A percentile compares a stretch with the other conserved stretches of the same genome.
phyloP scores from a whole-genome alignment of 1,284 basidiomycete genomes.

The Phellopilus nigrolimitatus region DNA sequence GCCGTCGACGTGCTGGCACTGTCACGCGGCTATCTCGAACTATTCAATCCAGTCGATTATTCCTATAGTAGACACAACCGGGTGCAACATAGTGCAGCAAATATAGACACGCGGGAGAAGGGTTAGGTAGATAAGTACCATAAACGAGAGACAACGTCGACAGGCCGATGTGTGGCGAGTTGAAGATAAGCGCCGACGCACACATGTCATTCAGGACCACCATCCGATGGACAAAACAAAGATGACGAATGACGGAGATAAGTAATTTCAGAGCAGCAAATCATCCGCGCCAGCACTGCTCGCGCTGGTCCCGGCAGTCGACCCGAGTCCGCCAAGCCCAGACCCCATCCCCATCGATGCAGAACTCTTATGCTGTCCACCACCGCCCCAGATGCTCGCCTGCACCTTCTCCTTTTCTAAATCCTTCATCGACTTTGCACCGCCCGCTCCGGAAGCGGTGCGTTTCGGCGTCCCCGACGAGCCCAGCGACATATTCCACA shows the following conservation, averaged over 20 bases:
- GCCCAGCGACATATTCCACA: slow-evolving; percentile 85
- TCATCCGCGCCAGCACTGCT: slow-evolving; percentile 42
- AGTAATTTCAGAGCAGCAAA: slow-evolving; percentile 40
- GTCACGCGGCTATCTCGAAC: background rate
- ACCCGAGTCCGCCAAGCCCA: slow-evolving; percentile 41
- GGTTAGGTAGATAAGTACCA: too few relatives aligned
- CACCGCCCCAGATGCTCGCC: slow-evolving; percentile 73
- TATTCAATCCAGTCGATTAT: too few relatives aligned
- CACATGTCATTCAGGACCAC: background rate
- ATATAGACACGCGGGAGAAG: too few relatives aligned
- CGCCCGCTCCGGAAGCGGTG: slow-evolving; percentile 25
- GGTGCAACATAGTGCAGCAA: too few relatives aligned
- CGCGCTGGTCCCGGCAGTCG: slow-evolving; percentile 32
- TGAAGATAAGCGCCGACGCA: background rate
- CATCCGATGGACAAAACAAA: background rate
- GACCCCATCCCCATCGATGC: slow-evolving; percentile 21
- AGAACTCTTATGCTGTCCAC: slow-evolving; percentile 27
- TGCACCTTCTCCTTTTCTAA: slow-evolving; percentile 81
- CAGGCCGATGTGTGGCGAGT: too few relatives aligned
- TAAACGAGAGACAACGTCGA: too few relatives aligned
- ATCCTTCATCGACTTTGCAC: slow-evolving; percentile 79
- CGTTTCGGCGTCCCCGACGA: slow-evolving; percentile 27
- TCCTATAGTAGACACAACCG: too few relatives aligned
- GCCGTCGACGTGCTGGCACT: background rate
- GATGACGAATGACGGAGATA: background rate